Evolutionary conservation across 371 early-diverging fungal species (phyloP).

Genomic region (Rhizopus microsporus): DNA sequence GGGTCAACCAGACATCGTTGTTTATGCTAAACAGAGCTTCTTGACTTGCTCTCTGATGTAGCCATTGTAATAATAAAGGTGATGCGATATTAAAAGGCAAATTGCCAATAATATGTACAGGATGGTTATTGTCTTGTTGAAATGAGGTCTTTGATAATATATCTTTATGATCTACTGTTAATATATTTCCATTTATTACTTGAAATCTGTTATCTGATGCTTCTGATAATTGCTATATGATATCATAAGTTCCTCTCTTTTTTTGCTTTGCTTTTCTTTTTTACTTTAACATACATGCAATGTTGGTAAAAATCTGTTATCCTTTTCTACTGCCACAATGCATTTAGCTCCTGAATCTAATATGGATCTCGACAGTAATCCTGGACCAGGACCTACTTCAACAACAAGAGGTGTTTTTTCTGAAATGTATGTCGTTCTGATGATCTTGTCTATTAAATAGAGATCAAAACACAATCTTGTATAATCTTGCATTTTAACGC

Average conservation of each 20-base stretch:
- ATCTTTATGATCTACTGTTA: constrained; percentile 54
- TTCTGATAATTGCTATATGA: constrained; percentile 63
- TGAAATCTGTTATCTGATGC: constrained; percentile 51
- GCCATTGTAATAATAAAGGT: constrained; percentile 75
- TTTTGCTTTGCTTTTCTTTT: background rate
- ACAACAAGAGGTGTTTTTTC: constrained; percentile 65
- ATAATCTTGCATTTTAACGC: background rate
- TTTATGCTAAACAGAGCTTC: constrained; percentile 65
- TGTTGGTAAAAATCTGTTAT: constrained; percentile 71
- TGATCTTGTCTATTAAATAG: constrained; percentile 63
- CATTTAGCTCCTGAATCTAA: constrained; percentile 67
- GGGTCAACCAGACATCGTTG: constrained; percentile 63
- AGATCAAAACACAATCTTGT: background rate
- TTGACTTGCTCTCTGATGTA: constrained; percentile 55
- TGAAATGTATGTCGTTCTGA: constrained; percentile 60
- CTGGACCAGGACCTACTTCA: constrained; percentile 88
- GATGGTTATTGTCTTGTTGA: background rate
- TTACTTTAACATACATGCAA: constrained; percentile 48
- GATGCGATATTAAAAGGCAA: constrained; percentile 81
- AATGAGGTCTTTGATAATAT: constrained; percentile 31
- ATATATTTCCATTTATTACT: constrained; percentile 71
- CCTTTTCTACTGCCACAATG: constrained; percentile 81
- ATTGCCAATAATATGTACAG: constrained; percentile 73
- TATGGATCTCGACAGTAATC: constrained; percentile 78
- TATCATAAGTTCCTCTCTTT: constrained; percentile 5